phyloP scores from a whole-genome alignment of 768 basidiomycete species.

The Candolleomyces aberdarensis region DNA sequence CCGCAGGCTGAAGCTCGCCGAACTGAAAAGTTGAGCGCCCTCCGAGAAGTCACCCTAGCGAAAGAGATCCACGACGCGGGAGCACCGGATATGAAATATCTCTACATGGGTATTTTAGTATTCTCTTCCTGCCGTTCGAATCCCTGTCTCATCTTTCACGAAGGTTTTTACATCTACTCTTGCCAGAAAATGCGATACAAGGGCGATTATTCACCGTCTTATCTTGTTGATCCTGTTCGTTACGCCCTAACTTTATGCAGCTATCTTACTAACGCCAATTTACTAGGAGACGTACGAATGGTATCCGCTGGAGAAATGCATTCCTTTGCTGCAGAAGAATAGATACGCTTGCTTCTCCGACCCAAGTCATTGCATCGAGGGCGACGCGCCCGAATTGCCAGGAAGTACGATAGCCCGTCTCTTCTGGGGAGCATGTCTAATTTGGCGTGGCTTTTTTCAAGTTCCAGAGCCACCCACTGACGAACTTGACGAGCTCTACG shows the following conservation, averaged over 20 bases:
- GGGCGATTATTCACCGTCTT: constrained; percentile 88
- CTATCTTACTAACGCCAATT: neutral
- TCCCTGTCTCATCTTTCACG: neutral
- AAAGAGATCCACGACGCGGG: constrained; percentile 75
- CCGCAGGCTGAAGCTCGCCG: neutral
- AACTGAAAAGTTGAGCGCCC: constrained; percentile 64
- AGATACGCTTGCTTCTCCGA: constrained; percentile 70
- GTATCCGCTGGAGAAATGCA: constrained; percentile 63
- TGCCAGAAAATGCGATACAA: constrained; percentile 98
- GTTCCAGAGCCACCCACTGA: neutral
- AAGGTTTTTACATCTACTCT: constrained; percentile 91
- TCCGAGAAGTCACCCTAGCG: constrained; percentile 76
- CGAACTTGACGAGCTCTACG: neutral
- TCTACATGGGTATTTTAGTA: constrained; percentile 78
- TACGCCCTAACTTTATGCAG: neutral
- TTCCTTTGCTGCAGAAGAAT: constrained; percentile 57
- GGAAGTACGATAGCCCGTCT: constrained; percentile 4
- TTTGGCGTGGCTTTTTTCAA: neutral
- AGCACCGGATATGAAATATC: constrained; percentile 51
- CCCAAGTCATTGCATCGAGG: constrained; percentile 50
- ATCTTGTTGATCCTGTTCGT: constrained; percentile 76
- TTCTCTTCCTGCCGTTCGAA: neutral
- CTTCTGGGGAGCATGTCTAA: neutral
- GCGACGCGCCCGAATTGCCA: constrained; percentile 21
- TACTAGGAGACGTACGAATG: constrained; percentile 74